Evolutionary conservation across 2,329 filamentous ascomycete species (phyloP).

Genomic region (Parafenestella ontariensis): DNA sequence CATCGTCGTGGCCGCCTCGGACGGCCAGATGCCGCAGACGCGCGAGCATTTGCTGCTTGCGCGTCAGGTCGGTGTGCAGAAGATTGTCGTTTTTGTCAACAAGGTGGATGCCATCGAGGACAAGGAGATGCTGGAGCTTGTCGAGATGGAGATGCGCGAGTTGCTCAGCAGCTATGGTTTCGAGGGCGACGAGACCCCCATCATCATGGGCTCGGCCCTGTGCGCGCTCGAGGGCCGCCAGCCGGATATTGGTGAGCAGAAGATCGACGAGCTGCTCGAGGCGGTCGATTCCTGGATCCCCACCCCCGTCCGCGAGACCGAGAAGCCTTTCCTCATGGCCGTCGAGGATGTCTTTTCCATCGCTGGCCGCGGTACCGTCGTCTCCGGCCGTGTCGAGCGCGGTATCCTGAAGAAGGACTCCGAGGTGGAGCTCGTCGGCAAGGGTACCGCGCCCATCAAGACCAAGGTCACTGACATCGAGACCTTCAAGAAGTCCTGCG

Average conservation of each 20-base stretch:
- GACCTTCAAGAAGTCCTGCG: constrained; percentile 99
- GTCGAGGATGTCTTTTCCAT: constrained; percentile 74
- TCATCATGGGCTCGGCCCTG: constrained; percentile 95
- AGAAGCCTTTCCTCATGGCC: constrained; percentile 99
- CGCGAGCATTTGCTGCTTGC: constrained; percentile 97
- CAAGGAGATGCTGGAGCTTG: constrained; percentile 99
- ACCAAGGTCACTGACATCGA: constrained; percentile 99
- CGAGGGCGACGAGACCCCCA: constrained; percentile 96
- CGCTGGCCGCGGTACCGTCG: constrained; percentile 90
- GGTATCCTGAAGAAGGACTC: constrained; percentile 91
- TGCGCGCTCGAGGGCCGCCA: constrained; percentile 88
- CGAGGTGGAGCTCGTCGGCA: constrained; percentile 94
- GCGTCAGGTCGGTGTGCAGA: constrained; percentile 97
- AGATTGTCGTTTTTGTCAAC: constrained; percentile 99
- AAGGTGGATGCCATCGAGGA: constrained; percentile 98
- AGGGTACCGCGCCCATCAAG: constrained; percentile 82
- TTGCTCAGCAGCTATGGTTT: constrained; percentile 92
- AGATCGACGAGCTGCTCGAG: constrained; percentile 89
- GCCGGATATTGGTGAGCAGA: constrained; percentile 83
- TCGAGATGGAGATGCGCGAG: constrained; percentile 99
- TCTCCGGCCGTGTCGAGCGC: constrained; percentile 96
- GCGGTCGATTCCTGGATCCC: constrained; percentile 97
- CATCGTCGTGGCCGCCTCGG: constrained; percentile 96
- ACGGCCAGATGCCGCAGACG: constrained; percentile 99
- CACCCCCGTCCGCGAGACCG: constrained; percentile 88